Conservation (phyloP, 208 protist genomes). For the Porcisia hertigi region DNA sequence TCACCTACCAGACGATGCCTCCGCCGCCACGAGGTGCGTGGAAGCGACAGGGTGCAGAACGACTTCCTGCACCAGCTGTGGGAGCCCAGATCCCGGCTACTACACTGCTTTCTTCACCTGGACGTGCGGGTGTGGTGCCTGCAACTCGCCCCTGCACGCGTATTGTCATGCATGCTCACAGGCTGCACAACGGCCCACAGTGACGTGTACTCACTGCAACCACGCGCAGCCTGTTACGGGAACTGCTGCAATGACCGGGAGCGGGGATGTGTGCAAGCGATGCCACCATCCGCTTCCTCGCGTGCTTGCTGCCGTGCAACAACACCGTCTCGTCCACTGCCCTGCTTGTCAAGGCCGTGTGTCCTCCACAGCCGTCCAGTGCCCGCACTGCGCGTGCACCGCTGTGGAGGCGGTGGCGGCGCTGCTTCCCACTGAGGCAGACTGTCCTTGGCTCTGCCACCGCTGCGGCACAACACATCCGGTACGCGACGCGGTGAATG, state of each 20-base stretch:
- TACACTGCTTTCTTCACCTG: slow-evolving; percentile 60
- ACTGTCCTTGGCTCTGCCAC: slow-evolving; percentile 44
- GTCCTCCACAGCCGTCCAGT: slow-evolving; percentile 17
- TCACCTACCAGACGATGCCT: not conserved
- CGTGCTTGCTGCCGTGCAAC: slow-evolving; percentile 26
- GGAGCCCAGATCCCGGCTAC: slow-evolving; percentile 26
- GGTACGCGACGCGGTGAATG: slow-evolving; percentile 10
- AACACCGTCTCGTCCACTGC: slow-evolving; percentile 34
- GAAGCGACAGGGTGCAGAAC: not conserved
- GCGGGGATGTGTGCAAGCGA: slow-evolving; percentile 16
- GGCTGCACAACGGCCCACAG: slow-evolving; percentile 3
- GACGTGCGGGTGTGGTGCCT: slow-evolving; percentile 67
- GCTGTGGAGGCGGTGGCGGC: slow-evolving; percentile 26
- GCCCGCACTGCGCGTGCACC: slow-evolving; percentile 41
- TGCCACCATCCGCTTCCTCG: slow-evolving; percentile 51
- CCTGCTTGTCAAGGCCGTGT: slow-evolving; percentile 41
- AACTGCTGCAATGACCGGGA: not conserved
- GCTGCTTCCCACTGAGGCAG: slow-evolving; percentile 39
- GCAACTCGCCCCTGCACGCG: slow-evolving; percentile 39
- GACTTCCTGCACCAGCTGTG: slow-evolving; percentile 7
- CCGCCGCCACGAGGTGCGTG: not conserved
- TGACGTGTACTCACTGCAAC: slow-evolving; percentile 28
- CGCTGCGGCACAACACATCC: slow-evolving; percentile 31
- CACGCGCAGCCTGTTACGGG: not conserved
- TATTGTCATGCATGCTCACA: slow-evolving; percentile 64